Evolutionary conservation across 2,329 filamentous ascomycete species (phyloP), one percentile per base, ranked within the genome.

Genomic region (Calonectria crousiana): DNA sequence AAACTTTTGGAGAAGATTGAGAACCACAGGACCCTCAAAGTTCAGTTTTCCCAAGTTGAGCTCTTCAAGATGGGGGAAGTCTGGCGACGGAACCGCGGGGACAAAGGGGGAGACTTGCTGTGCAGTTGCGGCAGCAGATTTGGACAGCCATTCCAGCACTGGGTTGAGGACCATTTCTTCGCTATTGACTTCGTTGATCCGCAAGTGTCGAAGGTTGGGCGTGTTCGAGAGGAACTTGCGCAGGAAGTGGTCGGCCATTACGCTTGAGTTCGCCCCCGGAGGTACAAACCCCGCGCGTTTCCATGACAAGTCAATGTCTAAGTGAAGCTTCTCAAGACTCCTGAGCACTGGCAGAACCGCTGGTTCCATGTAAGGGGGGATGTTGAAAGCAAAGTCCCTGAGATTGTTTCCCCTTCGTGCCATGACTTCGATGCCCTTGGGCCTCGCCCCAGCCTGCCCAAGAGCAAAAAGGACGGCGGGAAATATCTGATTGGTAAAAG

Each of bases 361-460:
- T 0, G 83, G 74, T 14, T 86, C 81, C 2, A 87, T 76, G 56
- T 83, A 86, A 1, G 80, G 80, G 2, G 87, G 85, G 8, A 91
- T 80, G 41, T 85, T 83, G 76, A 92, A 92, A 26, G 88, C 86
- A 4, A 78, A 68, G 75, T 89, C 85, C 2, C 70, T 73, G 3
- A 90, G 78, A 6, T 81, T 77, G 11, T 80, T 74, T 1, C 78
- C 75, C 1, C 72, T 23, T 23, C 85, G 82, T 2, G 89, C 78
- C 65, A 90, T 83, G 4, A 90, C 83, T 77, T 92, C 89, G 14
- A 93, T 81, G 3, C 84, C 83, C 20, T 82, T 83, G 0, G 87
- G 85, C 0, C 77, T 80, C 1, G 83, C 84, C 2, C 79, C 78
- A 0, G 88, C 83, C 56, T 82, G 77, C 16, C 84, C 87, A 5